phyloP scores from a whole-genome alignment of 306 rosid genomes.

The Prunus mume region DNA sequence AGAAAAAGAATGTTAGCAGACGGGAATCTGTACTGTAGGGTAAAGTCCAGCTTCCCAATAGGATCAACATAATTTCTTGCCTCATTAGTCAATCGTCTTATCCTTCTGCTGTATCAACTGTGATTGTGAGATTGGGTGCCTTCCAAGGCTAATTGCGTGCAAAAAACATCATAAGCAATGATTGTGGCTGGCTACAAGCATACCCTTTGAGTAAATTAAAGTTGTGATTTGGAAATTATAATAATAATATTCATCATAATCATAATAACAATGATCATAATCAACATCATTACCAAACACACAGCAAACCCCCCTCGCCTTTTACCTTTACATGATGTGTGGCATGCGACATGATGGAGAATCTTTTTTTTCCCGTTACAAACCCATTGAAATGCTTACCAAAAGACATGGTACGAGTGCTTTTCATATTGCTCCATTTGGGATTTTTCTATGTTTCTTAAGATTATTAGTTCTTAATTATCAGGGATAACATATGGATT shows the following conservation, averaged over 20 bases:
- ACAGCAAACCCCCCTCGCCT: neutral
- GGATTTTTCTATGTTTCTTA: too few species aligned
- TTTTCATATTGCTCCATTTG: too few species aligned
- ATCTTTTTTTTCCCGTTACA: neutral
- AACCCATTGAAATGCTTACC: neutral
- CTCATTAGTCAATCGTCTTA: neutral
- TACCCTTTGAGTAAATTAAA: neutral
- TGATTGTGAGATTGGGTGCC: neutral
- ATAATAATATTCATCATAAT: neutral
- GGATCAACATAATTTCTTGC: neutral
- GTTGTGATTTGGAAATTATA: neutral
- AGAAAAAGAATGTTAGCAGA: neutral
- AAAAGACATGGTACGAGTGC: too few species aligned
- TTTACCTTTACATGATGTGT: neutral
- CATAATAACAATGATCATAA: neutral
- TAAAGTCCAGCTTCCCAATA: neutral
- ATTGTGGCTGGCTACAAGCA: neutral
- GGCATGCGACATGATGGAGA: neutral
- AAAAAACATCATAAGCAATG: slow-evolving; percentile 7
- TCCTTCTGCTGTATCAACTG: neutral
- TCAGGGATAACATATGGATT: neutral
- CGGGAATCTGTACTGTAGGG: neutral
- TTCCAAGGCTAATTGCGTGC: neutral
- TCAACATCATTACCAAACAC: neutral
- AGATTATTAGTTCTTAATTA: too few species aligned